A percentile compares a stretch with the other conserved stretches of the same genome.
Conservation (phyloP, 2,329 filamentous ascomycete species). For the Trichoderma sp. region DNA sequence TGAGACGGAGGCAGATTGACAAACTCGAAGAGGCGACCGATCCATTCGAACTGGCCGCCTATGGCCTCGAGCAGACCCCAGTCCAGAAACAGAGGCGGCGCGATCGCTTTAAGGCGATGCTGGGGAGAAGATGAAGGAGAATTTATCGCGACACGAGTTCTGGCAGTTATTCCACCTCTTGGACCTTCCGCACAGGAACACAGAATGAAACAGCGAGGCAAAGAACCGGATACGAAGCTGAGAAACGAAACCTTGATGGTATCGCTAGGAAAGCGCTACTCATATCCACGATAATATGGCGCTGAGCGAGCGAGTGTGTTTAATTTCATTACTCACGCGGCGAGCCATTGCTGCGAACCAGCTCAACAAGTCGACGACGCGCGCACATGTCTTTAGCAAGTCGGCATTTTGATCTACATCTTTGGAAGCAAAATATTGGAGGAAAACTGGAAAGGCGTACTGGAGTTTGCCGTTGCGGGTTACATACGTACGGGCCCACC, state of each 20-base stretch:
- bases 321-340: not conserved
- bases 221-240: not conserved
- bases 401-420: not conserved
- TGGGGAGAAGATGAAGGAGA: not conserved
- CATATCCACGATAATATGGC: not conserved
- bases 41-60: conserved; percentile 16
- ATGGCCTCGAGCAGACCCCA: not conserved
- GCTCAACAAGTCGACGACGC: not conserved
- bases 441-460: not conserved
- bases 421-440: not conserved
- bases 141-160: not conserved
- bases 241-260: not conserved
- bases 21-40: conserved; percentile 11
- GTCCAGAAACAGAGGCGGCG: not conserved
- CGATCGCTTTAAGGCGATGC: not conserved
- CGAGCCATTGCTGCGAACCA: not conserved
- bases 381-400: not conserved
- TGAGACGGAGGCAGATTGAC: not conserved
- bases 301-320: not conserved
- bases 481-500: not conserved
- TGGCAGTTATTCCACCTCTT: not conserved
- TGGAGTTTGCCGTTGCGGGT: not conserved
- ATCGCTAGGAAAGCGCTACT: not conserved
- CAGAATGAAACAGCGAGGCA: not conserved
- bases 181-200: no score